phyloP scores from a whole-genome alignment of 106 monocot genomes.

The Dioscorea alata region DNA sequence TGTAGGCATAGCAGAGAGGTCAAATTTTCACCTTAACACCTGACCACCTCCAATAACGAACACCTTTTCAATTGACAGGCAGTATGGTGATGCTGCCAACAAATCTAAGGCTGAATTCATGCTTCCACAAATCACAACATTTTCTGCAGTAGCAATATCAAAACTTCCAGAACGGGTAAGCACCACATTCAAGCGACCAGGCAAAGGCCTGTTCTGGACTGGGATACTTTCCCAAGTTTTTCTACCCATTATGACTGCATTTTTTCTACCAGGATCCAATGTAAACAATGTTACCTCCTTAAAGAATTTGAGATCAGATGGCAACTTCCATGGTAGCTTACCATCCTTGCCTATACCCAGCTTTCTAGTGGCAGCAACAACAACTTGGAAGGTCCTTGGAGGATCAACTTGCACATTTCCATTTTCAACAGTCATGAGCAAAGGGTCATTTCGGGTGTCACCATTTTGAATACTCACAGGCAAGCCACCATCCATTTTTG shows the following conservation, averaged over 20 bases:
- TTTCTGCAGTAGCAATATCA: conserved; percentile 69
- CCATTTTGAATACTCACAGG: too few relatives aligned
- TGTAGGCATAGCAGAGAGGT: not conserved
- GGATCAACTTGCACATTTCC: conserved; percentile 16
- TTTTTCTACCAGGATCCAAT: conserved; percentile 74
- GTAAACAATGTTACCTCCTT: conserved; percentile 68
- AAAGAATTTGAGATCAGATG: conserved; percentile 83
- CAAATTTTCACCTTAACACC: conserved; percentile 62
- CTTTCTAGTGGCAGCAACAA: conserved; percentile 77
- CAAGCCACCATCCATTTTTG: not conserved
- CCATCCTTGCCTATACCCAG: conserved; percentile 94
- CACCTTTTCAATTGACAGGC: conserved; percentile 74
- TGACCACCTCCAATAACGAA: conserved; percentile 94
- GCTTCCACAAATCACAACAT: conserved; percentile 79
- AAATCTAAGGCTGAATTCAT: conserved; percentile 72
- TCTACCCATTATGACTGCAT: conserved; percentile 97
- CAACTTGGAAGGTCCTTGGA: conserved; percentile 71
- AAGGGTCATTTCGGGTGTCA: too few relatives aligned
- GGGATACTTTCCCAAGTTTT: conserved; percentile 98
- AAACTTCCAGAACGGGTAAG: conserved; percentile 88
- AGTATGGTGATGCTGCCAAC: conserved; percentile 71
- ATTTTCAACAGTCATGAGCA: conserved; percentile 11
- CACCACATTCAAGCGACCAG: conserved; percentile 84
- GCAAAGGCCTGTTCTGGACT: conserved; percentile 50
- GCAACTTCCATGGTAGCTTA: conserved; percentile 77